Evolutionary conservation across 2,329 filamentous ascomycete species (phyloP).

Genomic region (Aureobasidium sp.): DNA sequence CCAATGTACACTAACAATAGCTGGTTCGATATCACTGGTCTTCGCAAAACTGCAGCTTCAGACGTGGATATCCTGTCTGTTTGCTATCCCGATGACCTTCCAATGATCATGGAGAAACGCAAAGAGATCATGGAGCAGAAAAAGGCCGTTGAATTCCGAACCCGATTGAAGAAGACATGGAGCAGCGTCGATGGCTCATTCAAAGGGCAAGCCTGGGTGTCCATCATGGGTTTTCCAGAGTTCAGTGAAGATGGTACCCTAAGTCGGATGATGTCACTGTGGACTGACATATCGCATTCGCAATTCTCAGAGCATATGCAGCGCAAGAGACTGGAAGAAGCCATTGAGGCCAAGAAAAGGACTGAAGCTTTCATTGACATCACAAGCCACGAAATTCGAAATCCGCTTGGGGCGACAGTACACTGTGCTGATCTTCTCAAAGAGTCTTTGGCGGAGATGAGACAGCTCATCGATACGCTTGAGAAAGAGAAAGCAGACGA

Average conservation of each 20-base stretch:
- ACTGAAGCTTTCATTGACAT: slow-evolving; percentile 21
- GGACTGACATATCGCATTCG: not conserved
- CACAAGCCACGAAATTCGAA: slow-evolving; percentile 23
- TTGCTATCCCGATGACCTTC: not conserved
- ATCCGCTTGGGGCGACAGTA: slow-evolving; percentile 14
- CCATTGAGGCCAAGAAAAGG: slow-evolving; percentile 12
- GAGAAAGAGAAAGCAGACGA: not conserved
- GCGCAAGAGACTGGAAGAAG: slow-evolving; percentile 19
- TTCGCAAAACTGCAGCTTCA: not conserved
- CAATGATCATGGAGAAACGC: accelerated
- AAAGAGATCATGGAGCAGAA: not conserved
- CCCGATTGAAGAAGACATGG: slow-evolving; percentile 24
- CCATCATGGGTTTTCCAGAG: slow-evolving; percentile 17
- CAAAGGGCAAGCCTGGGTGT: slow-evolving; percentile 13
- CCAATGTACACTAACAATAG: not conserved
- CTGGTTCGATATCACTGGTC: not conserved
- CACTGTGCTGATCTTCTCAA: slow-evolving; percentile 13
- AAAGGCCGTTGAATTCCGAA: not conserved
- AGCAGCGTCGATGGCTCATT: slow-evolving; percentile 15
- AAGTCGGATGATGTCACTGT: not conserved
- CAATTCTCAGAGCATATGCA: not conserved
- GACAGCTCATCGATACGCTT: slow-evolving; percentile 7
- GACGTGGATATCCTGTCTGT: not conserved
- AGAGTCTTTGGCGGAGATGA: slow-evolving; percentile 10
- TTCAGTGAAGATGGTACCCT: slow-evolving; percentile 2